Base-by-base conservation (phyloP, 441 rosid genomes). In the Brassica hybrid region DNA sequence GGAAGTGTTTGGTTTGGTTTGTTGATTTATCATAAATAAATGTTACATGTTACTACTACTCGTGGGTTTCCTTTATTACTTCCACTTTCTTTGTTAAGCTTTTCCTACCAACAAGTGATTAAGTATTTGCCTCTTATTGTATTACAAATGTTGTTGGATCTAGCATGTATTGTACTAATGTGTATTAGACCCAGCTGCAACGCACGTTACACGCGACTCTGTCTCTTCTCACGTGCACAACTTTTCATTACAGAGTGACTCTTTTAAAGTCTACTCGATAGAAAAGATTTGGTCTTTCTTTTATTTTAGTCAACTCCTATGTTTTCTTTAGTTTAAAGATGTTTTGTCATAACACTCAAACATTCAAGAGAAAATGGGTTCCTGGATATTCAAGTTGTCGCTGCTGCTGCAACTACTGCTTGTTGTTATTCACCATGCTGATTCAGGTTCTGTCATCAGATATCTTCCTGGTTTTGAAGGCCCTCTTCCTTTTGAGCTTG, bases 391-490 rank as follows among this genome's bases (percentile, higher is more conserved):
- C 71, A 69, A 62, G 59, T 38, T 21, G 23, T 21, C 27, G 57
- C 8, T 76, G 48, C 54, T 48, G 7, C 54, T 48, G 6, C 48
- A 63, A 13, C 65, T 62, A 7, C 75, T 25, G 12, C 16, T 76
- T 5, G 59, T 38, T 13, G 13, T 69, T 58, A 23, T 34, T 63
- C 32, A 41, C 9, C 48, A 41, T 78, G 77, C n/a, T 67, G 65
- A 66, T 48, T 21, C 73, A 16, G 10, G 48, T 50, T 78, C 78
- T 13, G 18, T 60, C 30, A 65, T 92, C 14, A 75, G 75, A 78
- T 81, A 74, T 61, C 96, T 91, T 72, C 97, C 93, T 3, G 93
- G 96, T 64, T 87, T 84, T 61, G 60, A 83, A 14, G 93, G 93
- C 5, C 83, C 88, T 32, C 93, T 93, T 65, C 96, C 94, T 7